Conservation (phyloP, 2,329 filamentous ascomycete species). For the Microdochium trichocladiopsis region DNA sequence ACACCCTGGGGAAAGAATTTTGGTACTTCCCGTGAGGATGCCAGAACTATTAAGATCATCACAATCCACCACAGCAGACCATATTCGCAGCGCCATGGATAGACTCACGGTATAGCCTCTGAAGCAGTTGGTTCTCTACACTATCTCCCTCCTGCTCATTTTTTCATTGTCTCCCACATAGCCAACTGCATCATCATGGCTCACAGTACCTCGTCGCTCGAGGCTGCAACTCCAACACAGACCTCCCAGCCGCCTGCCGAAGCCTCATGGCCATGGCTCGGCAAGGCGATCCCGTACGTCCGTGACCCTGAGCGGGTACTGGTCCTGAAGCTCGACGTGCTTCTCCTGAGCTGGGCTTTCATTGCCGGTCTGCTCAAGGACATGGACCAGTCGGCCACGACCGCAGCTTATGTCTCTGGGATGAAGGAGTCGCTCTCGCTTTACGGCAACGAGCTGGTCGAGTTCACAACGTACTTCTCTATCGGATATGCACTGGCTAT, state of each 20-base stretch:
- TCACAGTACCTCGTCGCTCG: background rate
- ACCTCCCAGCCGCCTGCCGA: background rate
- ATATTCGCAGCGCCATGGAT: no score
- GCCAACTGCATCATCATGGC: no score
- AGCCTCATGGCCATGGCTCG: conserved; percentile 14
- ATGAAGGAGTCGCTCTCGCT: conserved; percentile 15
- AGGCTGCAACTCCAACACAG: background rate
- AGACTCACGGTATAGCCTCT: no score
- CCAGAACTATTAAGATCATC: no score
- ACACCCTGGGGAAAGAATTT: no score
- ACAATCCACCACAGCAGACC: no score
- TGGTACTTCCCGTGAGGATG: no score
- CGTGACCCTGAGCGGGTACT: conserved; percentile 17
- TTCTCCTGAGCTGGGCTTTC: conserved; percentile 14
- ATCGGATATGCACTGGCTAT: conserved; percentile 26
- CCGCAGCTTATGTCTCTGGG: conserved; percentile 18
- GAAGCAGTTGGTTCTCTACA: no score
- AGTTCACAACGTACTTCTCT: conserved; percentile 24
- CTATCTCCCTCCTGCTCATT: no score
- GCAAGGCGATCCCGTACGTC: conserved; percentile 20
- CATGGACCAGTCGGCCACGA: conserved; percentile 23
- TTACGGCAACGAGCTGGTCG: conserved; percentile 14
- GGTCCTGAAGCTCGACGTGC: conserved; percentile 16
- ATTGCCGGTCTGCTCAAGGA: conserved; percentile 8
- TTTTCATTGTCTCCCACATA: no score